Evolutionary conservation across 1,284 basidiomycete species (phyloP).

Genomic region (Inonotus obliquus): DNA sequence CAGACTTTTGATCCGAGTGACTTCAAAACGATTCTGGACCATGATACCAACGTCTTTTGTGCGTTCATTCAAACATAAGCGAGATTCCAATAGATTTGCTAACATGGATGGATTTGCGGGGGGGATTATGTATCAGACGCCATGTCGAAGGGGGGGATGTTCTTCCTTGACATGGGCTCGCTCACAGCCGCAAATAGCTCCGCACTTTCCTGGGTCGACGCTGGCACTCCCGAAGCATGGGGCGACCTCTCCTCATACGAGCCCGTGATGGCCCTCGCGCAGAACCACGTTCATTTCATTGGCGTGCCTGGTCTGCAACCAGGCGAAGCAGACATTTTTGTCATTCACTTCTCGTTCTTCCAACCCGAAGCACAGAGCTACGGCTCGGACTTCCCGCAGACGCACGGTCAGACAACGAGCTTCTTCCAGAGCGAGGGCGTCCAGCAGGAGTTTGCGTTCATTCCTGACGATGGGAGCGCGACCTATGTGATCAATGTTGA

Average conservation of each 20-base stretch:
- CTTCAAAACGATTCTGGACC: constrained; percentile 72
- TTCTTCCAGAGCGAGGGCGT: constrained; percentile 71
- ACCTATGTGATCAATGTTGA: constrained; percentile 78
- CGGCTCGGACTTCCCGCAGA: constrained; percentile 60
- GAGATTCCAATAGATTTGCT: constrained; percentile 17
- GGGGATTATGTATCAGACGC: constrained; percentile 41
- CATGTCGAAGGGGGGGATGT: constrained; percentile 55
- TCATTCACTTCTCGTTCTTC: constrained; percentile 84
- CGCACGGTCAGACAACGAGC: constrained; percentile 70
- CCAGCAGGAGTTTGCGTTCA: constrained; percentile 81
- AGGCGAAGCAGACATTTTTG: constrained; percentile 75
- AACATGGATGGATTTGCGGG: constrained; percentile 17
- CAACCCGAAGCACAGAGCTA: constrained; percentile 74
- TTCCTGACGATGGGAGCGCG: constrained; percentile 75
- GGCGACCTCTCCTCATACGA: constrained; percentile 43
- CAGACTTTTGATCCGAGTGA: constrained; percentile 47
- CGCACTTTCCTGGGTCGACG: constrained; percentile 58
- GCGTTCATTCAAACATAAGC: constrained; percentile 24
- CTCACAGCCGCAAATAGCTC: constrained; percentile 54
- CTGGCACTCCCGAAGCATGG: constrained; percentile 47
- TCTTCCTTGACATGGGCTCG: constrained; percentile 59
- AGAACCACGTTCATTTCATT: constrained; percentile 79
- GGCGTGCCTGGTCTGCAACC: constrained; percentile 60
- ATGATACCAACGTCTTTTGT: constrained; percentile 87
- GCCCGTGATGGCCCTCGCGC: constrained; percentile 73